Percentiles rank a stretch among this genome's conserved stretches.
Evolutionary conservation across 345 rosid species (phyloP).

Genomic region (Noccaea caerulescens): DNA sequence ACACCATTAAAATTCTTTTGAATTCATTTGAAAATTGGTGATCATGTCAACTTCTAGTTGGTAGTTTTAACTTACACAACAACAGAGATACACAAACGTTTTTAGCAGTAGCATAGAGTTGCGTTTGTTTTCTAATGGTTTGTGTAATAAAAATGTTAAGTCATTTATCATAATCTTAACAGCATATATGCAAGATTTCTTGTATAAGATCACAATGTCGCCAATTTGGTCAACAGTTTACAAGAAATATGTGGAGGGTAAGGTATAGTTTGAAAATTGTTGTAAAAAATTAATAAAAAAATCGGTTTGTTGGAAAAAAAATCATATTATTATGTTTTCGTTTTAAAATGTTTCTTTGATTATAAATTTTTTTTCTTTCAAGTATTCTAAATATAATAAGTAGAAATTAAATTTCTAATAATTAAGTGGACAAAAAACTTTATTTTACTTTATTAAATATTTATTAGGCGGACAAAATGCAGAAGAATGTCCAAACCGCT

Average conservation of each 20-base stretch:
- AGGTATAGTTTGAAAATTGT: too few species aligned
- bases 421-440: too few species aligned
- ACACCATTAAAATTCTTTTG: slow-evolving; percentile 31
- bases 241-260: background rate
- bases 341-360: too few species aligned
- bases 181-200: background rate
- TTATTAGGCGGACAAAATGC: too few species aligned
- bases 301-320: too few species aligned
- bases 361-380: too few species aligned
- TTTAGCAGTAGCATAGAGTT: background rate
- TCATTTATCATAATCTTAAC: background rate
- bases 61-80: slow-evolving; percentile 10
- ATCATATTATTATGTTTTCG: too few species aligned
- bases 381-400: too few species aligned
- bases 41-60: slow-evolving; percentile 38
- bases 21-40: slow-evolving; percentile 15
- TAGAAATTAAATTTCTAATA: too few species aligned
- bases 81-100: slow-evolving; percentile 7
- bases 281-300: too few species aligned
- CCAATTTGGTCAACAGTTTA: background rate
- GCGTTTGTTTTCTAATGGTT: background rate
- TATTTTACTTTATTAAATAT: too few species aligned
- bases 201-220: background rate
- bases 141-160: slow-evolving; percentile 1
- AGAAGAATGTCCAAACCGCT: too few species aligned